Percentiles rank a stretch among this genome's conserved stretches.
Evolutionary conservation across 2,329 filamentous ascomycete genomes (phyloP).

Genomic region (Monosporascus ibericus): DNA sequence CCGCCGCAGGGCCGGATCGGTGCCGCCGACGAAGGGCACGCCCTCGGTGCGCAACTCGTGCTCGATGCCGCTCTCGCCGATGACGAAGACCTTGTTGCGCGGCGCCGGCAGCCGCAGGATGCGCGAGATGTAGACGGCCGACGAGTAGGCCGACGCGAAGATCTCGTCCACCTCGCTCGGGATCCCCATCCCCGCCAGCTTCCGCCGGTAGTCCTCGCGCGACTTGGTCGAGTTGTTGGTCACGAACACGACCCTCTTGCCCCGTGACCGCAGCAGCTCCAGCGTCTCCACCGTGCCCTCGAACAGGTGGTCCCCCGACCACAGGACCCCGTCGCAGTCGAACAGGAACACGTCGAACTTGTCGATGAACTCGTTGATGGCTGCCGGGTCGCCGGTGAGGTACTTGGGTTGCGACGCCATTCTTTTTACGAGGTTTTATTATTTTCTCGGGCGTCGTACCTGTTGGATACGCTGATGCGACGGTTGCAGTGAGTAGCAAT

Average conservation of each 20-base stretch:
- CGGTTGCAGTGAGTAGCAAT: neutral
- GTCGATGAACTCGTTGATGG: conserved; percentile 77
- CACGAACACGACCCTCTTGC: conserved; percentile 90
- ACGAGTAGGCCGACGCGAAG: conserved; percentile 91
- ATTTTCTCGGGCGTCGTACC: neutral
- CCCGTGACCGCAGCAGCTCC: conserved; percentile 75
- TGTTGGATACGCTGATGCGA: neutral
- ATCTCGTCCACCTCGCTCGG: conserved; percentile 79
- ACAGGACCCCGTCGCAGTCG: conserved; percentile 96
- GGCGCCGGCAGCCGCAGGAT: conserved; percentile 74
- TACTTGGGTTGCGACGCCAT: conserved; percentile 47
- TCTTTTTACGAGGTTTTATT: neutral
- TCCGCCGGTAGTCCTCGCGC: conserved; percentile 85
- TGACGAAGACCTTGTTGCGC: conserved; percentile 89
- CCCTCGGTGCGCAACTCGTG: conserved; percentile 77
- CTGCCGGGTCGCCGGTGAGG: conserved; percentile 72
- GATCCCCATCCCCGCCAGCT: conserved; percentile 77
- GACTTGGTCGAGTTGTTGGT: conserved; percentile 99
- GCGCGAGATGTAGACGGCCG: conserved; percentile 90
- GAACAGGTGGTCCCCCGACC: conserved; percentile 90
- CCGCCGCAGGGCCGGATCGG: conserved; percentile 69
- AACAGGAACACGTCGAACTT: conserved; percentile 96
- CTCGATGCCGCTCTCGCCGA: conserved; percentile 89
- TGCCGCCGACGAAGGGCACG: conserved; percentile 77
- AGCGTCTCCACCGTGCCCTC: conserved; percentile 81